Base-by-base conservation (phyloP, 2,329 filamentous ascomycete species). In the Alternaria sp. region DNA sequence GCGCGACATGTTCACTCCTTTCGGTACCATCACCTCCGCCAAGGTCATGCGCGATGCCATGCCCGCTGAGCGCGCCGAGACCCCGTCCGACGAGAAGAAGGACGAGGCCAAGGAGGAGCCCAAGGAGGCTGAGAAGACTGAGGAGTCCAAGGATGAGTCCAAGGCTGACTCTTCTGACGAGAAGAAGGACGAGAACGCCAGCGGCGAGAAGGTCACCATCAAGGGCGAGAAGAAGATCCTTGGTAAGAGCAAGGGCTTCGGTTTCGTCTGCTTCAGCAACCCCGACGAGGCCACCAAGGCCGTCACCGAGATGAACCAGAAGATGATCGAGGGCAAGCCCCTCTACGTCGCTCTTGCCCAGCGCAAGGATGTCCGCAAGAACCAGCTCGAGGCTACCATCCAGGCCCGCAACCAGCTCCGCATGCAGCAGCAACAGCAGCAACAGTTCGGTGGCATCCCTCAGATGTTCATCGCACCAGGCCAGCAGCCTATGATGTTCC, bases 261-360 rank as follows among this genome's bases (percentile, higher is more conserved):
- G 96, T 76, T 99, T 99, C 82, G 96, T 99, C 79, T 99, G 96
- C 91, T 99, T 99, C 87, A 96, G 92, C 88, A 98, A 97, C 87
- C 94, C 96, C 65, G 96, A 99, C 77, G 96, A 99, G 82, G 96
- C 96, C 71, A 97, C 95, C 85, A 98, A 98, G 89, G 96, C 96
- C 70, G 95, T 99, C 69, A 93, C 94, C 65, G 96, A 99, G 84
- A 97, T 98, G 93, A 99, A 99, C 87, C 95, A 98, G 87, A 93
- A 96, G 83, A 99, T 99, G 96, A 87, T 98, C 73, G 91, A 94
- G 82, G 89, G 88, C 85, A 99, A 99, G 90, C 96, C 96, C 61
- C 88, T 99, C 65, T 99, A 99, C 80, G 96, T 99, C 77, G 96
- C 96, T 75, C 89, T 99, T 70, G 96, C 96, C 69, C 96, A 99